Evolutionary conservation across 1,139 yeast genomes (phyloP).

Genomic region (Candida tropicalis): DNA sequence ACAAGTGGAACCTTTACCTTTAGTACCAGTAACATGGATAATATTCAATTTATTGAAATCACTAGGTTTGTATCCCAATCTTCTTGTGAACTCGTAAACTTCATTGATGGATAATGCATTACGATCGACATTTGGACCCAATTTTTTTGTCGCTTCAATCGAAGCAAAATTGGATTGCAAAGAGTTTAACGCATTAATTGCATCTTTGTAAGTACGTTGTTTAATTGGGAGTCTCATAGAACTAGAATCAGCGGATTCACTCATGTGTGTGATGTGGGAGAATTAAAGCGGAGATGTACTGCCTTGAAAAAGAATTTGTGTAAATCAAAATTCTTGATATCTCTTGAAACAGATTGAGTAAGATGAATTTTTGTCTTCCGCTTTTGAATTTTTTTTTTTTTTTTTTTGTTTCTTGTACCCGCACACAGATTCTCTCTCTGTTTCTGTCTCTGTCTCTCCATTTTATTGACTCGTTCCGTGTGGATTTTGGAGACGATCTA

Average conservation of each 20-base stretch:
- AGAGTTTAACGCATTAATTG: constrained; percentile 80
- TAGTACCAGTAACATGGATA: constrained; percentile 95
- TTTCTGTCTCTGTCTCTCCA: no score
- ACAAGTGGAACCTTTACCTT: constrained; percentile 98
- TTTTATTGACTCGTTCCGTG: no score
- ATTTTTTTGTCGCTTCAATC: constrained; percentile 75
- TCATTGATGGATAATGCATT: constrained; percentile 79
- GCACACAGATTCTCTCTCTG: no score
- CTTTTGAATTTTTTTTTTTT: no score
- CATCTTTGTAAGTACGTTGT: constrained; percentile 57
- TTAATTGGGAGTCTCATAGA: constrained; percentile 12
- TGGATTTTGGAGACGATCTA: no score
- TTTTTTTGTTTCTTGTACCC: no score
- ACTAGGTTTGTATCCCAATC: constrained; percentile 75
- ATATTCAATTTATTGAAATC: constrained; percentile 78
- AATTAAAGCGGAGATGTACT: no score
- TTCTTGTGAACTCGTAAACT: constrained; percentile 86
- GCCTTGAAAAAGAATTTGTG: not conserved
- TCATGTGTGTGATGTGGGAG: constrained; percentile 7
- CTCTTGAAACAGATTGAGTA: no score
- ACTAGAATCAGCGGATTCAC: constrained; percentile 5
- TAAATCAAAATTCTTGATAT: no score
- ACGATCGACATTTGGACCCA: constrained; percentile 63
- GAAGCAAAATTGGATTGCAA: constrained; percentile 91
- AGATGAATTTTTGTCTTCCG: no score